Evolutionary conservation across 164 flowering plant genomes (phyloP).

Genomic region (Stephania cephalantha): DNA sequence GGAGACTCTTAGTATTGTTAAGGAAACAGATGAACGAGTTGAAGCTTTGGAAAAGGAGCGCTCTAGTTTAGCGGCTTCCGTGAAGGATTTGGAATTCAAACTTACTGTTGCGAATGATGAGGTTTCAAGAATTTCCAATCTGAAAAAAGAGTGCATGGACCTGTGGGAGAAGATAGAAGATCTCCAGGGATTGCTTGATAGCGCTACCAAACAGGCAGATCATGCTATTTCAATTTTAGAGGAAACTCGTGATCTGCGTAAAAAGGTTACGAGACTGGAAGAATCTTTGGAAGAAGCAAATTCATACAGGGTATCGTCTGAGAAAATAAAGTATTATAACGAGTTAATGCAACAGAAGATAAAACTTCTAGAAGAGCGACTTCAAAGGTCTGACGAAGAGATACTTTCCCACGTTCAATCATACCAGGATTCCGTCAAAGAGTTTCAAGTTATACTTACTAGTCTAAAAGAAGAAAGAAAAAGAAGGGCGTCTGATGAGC

Average conservation of each 20-base stretch:
- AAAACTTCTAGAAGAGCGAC: slow-evolving; percentile 71
- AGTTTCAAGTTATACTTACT: slow-evolving; percentile 72
- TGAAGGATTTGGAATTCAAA: slow-evolving; percentile 61
- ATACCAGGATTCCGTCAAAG: slow-evolving; percentile 77
- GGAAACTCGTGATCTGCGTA: slow-evolving; percentile 73
- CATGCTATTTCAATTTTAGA: slow-evolving; percentile 65
- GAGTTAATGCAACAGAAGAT: slow-evolving; percentile 74
- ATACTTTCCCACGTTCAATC: slow-evolving; percentile 62
- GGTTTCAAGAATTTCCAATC: slow-evolving; percentile 47
- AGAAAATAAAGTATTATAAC: slow-evolving; percentile 54
- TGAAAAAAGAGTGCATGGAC: slow-evolving; percentile 58
- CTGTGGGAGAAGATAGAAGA: slow-evolving; percentile 60
- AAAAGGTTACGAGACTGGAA: slow-evolving; percentile 79
- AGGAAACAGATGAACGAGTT: slow-evolving; percentile 56
- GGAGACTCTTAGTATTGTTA: slow-evolving; percentile 39
- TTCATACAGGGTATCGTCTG: slow-evolving; percentile 49
- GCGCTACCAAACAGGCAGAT: slow-evolving; percentile 76
- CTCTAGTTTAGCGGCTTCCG: slow-evolving; percentile 38
- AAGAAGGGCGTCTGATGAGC: slow-evolving; percentile 47
- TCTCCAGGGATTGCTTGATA: slow-evolving; percentile 63
- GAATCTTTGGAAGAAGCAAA: slow-evolving; percentile 70
- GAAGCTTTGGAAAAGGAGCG: slow-evolving; percentile 59
- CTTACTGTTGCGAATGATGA: slow-evolving; percentile 62
- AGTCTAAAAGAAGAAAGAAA: slow-evolving; percentile 66
- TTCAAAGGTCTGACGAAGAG: slow-evolving; percentile 78